phyloP scores from a whole-genome alignment of 495 filamentous ascomycete species.

The Hypoxylon lienhwacheense region DNA sequence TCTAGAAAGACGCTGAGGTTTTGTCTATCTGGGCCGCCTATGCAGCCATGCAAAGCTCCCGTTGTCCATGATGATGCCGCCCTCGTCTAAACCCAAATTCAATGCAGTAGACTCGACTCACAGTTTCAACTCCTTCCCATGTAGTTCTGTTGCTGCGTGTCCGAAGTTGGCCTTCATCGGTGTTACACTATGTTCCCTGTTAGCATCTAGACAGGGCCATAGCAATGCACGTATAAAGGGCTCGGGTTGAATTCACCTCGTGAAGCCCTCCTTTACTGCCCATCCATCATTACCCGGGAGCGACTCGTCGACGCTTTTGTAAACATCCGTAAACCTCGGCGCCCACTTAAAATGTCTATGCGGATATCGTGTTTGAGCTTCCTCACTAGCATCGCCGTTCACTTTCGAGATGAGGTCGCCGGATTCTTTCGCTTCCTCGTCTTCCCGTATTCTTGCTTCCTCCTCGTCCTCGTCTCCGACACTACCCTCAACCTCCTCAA shows the following conservation, averaged over 20 bases:
- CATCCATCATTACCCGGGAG: constrained; percentile 91
- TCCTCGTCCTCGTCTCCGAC: constrained; percentile 62
- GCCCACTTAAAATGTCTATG: constrained; percentile 95
- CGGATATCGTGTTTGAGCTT: constrained; percentile 47
- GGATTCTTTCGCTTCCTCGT: constrained; percentile 46
- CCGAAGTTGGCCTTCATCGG: constrained; percentile 91
- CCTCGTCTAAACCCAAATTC: constrained; percentile 29
- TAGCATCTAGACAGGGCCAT: constrained; percentile 4
- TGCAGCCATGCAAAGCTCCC: constrained; percentile 17
- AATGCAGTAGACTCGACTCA: constrained; percentile 63
- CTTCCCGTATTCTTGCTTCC: constrained; percentile 66
- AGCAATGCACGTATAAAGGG: constrained; percentile 1
- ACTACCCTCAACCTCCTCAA: constrained; percentile 69
- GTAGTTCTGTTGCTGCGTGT: constrained; percentile 64
- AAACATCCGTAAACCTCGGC: constrained; percentile 83
- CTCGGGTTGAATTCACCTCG: constrained; percentile 63
- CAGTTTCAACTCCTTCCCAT: constrained; percentile 79
- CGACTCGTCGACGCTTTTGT: constrained; percentile 76
- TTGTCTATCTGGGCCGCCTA: constrained; percentile 27
- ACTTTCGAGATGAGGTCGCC: background rate
- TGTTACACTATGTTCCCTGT: constrained; percentile 65
- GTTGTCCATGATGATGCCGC: constrained; percentile 29
- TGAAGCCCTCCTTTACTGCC: constrained; percentile 84
- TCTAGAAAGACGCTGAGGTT: constrained; percentile 28
- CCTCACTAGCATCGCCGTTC: constrained; percentile 37